Conservation (phyloP, 169 alveolate species). For the Theileria equi region DNA sequence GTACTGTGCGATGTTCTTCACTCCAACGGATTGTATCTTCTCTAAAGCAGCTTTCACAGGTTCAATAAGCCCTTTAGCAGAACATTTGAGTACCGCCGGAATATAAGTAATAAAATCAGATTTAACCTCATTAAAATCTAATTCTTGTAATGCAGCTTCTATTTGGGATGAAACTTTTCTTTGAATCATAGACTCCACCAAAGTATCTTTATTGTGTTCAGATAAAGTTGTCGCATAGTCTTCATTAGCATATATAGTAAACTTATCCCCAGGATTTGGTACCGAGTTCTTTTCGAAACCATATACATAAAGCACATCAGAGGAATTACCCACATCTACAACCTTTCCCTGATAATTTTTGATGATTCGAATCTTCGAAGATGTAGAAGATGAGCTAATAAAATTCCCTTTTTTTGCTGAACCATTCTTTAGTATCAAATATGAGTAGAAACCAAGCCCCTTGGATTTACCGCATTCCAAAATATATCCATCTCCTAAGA, state of each 20-base stretch:
- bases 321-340: constrained; percentile 17
- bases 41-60: constrained; percentile 18
- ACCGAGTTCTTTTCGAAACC: constrained; percentile 44
- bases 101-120: not conserved
- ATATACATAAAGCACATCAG: constrained; percentile 28
- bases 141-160: not conserved
- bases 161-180: not conserved
- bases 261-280: constrained; percentile 23
- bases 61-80: constrained; percentile 27
- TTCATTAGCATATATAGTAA: constrained; percentile 13
- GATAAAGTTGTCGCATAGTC: constrained; percentile 13
- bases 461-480: constrained; percentile 43
- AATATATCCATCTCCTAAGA: constrained; percentile 36
- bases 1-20: not conserved
- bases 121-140: not conserved
- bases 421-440: constrained; percentile 48
- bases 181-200: not conserved
- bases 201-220: not conserved
- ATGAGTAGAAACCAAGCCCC: constrained; percentile 27
- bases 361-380: not conserved
- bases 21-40: not conserved
- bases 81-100: constrained; percentile 33
- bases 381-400: not conserved
- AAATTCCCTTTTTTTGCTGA: constrained; percentile 3
- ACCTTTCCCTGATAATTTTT: constrained; percentile 28